Evolutionary conservation across 2,329 filamentous ascomycete species (phyloP).

Genomic region (Cordyceps militaris): DNA sequence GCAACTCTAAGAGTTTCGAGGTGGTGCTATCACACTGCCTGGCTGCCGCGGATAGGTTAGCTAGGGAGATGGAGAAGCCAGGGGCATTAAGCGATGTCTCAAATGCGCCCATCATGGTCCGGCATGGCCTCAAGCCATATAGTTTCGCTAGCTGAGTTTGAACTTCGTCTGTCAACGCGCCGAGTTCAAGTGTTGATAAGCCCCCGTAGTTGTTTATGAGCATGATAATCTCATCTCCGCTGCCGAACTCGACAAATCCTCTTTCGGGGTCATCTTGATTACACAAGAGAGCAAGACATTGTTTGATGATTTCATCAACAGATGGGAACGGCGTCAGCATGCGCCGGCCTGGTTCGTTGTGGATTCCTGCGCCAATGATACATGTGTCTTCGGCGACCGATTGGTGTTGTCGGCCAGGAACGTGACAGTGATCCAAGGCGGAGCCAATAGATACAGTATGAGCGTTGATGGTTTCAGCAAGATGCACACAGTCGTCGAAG

Average conservation of each 20-base stretch:
- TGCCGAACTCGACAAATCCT: conserved; percentile 40
- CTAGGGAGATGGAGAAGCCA: conserved; percentile 60
- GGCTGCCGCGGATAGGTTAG: conserved; percentile 48
- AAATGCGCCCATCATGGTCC: conserved; percentile 55
- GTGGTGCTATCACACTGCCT: conserved; percentile 37
- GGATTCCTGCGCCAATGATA: conserved; percentile 59
- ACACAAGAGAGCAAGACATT: conserved; percentile 53
- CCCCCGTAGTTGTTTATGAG: conserved; percentile 56
- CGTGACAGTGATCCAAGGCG: conserved; percentile 54
- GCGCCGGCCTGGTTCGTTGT: conserved; percentile 57
- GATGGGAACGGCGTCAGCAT: conserved; percentile 48
- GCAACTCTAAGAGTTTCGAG: conserved; percentile 17
- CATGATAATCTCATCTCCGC: conserved; percentile 42
- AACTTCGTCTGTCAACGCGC: conserved; percentile 46
- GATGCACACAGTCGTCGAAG: conserved; percentile 42
- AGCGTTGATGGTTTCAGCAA: conserved; percentile 41
- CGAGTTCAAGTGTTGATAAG: conserved; percentile 49
- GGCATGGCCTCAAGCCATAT: conserved; percentile 43
- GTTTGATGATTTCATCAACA: conserved; percentile 42
- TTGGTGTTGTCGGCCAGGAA: conserved; percentile 44
- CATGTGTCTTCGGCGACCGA: conserved; percentile 40
- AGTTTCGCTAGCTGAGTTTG: conserved; percentile 39
- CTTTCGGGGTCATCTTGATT: conserved; percentile 46
- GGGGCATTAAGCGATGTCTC: conserved; percentile 68
- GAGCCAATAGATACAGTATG: conserved; percentile 51